phyloP scores from a whole-genome alignment of 306 rosid species.

The Cucumis cinereus region DNA sequence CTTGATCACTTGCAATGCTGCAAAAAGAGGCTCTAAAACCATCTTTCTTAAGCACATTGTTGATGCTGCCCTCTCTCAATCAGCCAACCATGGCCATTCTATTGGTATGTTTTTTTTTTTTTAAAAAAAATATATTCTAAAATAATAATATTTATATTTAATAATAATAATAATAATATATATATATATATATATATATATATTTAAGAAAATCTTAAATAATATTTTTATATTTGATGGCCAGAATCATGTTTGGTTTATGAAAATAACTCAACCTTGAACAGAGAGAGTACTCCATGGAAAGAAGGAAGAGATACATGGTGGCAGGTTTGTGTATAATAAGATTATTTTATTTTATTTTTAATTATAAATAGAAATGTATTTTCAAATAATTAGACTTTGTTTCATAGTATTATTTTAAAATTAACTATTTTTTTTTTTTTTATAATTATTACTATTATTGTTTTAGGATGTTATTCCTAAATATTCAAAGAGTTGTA shows the following conservation, averaged over 20 bases:
- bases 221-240: neutral
- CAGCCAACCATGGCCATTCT: constrained; percentile 44
- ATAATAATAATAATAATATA: too few species aligned
- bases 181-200: too few species aligned
- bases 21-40: constrained; percentile 69
- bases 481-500: constrained; percentile 52
- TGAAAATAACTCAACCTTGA: constrained; percentile 48
- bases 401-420: neutral
- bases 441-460: neutral
- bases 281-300: constrained; percentile 62
- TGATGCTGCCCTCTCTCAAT: constrained; percentile 55
- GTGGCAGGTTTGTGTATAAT: constrained; percentile 64
- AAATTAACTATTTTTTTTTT: too few species aligned
- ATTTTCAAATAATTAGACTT: neutral
- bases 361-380: neutral
- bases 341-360: neutral
- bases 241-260: constrained; percentile 63
- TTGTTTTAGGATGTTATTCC: constrained; percentile 54
- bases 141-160: too few species aligned
- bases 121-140: too few species aligned
- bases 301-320: constrained; percentile 69
- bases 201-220: too few species aligned
- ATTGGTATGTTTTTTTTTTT: constrained; percentile 30
- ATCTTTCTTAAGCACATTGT: constrained; percentile 69
- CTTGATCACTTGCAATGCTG: constrained; percentile 86